phyloP scores from a whole-genome alignment of 78 protist species.

The Capsaspora owczarzaki region DNA sequence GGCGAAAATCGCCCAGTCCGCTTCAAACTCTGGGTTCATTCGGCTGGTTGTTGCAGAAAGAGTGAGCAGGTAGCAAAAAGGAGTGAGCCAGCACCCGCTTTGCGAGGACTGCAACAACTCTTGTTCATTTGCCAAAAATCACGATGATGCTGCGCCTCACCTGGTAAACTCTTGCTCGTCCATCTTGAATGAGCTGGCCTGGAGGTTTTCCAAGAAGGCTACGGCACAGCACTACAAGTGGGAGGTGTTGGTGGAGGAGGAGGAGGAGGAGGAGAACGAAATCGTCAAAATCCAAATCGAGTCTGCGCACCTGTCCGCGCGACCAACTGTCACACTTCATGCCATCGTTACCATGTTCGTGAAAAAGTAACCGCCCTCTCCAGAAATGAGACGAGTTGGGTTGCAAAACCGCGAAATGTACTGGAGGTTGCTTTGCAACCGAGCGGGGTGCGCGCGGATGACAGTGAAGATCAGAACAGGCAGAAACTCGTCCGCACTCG shows the following conservation, averaged over 20 bases:
- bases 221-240: neutral
- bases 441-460: neutral
- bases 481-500: conserved; percentile 27
- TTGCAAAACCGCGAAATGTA: neutral
- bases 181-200: neutral
- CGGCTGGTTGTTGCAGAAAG: too few relatives aligned
- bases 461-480: neutral
- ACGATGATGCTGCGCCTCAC: too few relatives aligned
- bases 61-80: too few relatives aligned
- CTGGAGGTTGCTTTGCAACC: conserved; percentile 11
- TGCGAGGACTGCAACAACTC: too few relatives aligned
- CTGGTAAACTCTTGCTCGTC: neutral
- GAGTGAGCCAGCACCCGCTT: too few relatives aligned
- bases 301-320: neutral
- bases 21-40: too few relatives aligned
- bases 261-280: neutral
- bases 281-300: neutral
- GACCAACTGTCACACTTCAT: neutral
- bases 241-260: neutral
- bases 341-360: conserved; percentile 1
- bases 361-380: conserved; percentile 18
- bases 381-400: neutral
- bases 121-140: too few relatives aligned
- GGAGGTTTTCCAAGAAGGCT: neutral
- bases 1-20: too few relatives aligned